These are phyloP conservation scores for Cordyceps militaris DNA, from an alignment of 2,329 filamentous ascomycete species.

Conservation along the genomic window DNA sequence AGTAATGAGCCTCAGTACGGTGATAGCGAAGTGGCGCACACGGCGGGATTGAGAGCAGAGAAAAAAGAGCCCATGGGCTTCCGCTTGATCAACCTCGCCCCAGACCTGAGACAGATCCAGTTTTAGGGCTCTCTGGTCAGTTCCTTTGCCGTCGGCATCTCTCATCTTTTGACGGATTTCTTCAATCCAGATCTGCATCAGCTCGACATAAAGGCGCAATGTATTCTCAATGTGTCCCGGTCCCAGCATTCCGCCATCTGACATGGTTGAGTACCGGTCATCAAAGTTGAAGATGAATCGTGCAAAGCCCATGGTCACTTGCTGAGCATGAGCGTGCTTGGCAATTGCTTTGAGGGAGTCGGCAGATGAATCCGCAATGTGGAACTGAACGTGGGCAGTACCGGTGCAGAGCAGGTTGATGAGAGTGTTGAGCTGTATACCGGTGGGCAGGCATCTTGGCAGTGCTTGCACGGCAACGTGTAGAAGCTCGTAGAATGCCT, in stretches of 20 bases:
- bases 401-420: conserved; percentile 95
- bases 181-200: conserved; percentile 95
- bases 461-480: conserved; percentile 94
- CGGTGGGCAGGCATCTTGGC: conserved; percentile 83
- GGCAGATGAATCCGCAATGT: conserved; percentile 87
- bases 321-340: conserved; percentile 83
- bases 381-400: conserved; percentile 87
- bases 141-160: conserved; percentile 58
- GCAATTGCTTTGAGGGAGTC: conserved; percentile 94
- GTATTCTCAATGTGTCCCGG: conserved; percentile 93
- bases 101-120: conserved; percentile 82
- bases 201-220: conserved; percentile 82
- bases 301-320: conserved; percentile 93
- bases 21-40: conserved; percentile 85
- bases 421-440: conserved; percentile 86
- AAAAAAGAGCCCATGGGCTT: conserved; percentile 95
- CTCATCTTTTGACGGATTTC: conserved; percentile 84
- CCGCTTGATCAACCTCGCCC: conserved; percentile 92
- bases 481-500: conserved; percentile 90
- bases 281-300: conserved; percentile 99
- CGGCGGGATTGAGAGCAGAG: conserved; percentile 89
- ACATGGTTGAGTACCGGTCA: conserved; percentile 94
- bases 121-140: conserved; percentile 67
- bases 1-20: conserved; percentile 81
- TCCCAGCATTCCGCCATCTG: conserved; percentile 92